Conservation (phyloP, 2,329 filamentous ascomycete species). For the Corniculantispora saksenae region DNA sequence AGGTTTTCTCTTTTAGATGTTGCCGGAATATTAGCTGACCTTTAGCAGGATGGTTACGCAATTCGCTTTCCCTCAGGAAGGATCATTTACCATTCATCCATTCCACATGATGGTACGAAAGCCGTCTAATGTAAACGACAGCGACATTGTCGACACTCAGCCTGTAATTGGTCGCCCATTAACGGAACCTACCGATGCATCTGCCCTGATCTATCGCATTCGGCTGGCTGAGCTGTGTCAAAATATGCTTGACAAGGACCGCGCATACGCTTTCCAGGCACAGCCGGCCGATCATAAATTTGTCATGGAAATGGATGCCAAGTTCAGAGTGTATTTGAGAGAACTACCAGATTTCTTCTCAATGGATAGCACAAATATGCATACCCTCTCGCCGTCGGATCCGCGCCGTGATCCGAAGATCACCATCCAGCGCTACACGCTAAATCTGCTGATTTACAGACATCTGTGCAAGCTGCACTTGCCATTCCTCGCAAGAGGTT, state of each 20-base stretch:
- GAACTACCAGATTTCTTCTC: constrained; percentile 34
- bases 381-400: constrained; percentile 27
- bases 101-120: constrained; percentile 41
- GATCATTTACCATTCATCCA: constrained; percentile 39
- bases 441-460: constrained; percentile 35
- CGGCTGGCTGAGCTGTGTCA: constrained; percentile 40
- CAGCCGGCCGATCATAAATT: constrained; percentile 35
- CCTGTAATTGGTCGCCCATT: constrained; percentile 33
- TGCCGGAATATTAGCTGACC: constrained; percentile 1
- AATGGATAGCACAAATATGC: constrained; percentile 24
- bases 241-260: constrained; percentile 35
- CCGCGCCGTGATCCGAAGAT: constrained; percentile 27
- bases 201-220: constrained; percentile 40
- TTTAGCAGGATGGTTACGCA: constrained; percentile 36
- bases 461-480: constrained; percentile 39
- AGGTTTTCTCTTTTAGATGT: background rate
- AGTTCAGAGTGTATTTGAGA: constrained; percentile 30
- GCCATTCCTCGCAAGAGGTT: constrained; percentile 36
- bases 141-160: constrained; percentile 34
- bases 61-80: constrained; percentile 37
- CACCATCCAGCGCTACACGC: constrained; percentile 34
- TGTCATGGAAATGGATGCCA: constrained; percentile 35
- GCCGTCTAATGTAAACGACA: constrained; percentile 41
- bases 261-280: constrained; percentile 26
- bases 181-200: constrained; percentile 36